phyloP scores from a whole-genome alignment of 495 filamentous ascomycete species.

The Melanomma pulvis-pyrius region DNA sequence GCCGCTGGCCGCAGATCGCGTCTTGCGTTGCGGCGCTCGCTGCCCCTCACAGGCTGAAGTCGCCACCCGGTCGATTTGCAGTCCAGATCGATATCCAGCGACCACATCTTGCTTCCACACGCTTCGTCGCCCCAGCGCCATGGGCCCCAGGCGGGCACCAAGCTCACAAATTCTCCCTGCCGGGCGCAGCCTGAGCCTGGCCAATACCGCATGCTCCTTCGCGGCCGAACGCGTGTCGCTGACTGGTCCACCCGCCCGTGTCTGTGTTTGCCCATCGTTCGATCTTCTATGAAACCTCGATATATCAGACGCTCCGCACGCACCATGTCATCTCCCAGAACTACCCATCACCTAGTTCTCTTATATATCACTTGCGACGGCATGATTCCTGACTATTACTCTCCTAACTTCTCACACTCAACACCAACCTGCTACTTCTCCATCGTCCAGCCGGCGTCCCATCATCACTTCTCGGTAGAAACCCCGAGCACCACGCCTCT shows the following conservation, averaged over 20 bases:
- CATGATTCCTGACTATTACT: conserved; percentile 15
- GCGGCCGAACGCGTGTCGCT: not conserved
- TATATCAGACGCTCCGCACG: conserved; percentile 15
- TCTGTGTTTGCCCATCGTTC: not conserved
- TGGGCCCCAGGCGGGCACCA: not conserved
- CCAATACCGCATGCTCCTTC: no score
- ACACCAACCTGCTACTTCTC: conserved; percentile 32
- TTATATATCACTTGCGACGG: not conserved
- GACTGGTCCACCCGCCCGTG: conserved; percentile 1
- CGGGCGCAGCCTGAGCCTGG: no score
- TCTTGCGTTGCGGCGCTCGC: not conserved
- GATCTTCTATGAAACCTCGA: conserved; percentile 3
- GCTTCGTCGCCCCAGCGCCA: not conserved
- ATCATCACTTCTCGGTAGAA: conserved; percentile 24
- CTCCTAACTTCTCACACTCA: not conserved
- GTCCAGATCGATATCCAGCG: not conserved
- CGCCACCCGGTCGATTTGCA: not conserved
- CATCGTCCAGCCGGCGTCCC: not conserved
- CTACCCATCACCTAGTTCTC: not conserved
- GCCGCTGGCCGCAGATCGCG: not conserved
- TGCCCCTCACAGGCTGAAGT: not conserved
- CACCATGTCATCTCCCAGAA: conserved; percentile 6
- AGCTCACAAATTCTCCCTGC: not conserved
- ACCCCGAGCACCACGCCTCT: conserved; percentile 17
- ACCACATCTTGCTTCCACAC: not conserved